These are phyloP conservation scores for Pythium dissimile DNA, from an alignment of 352 stramenopile species.

Conservation along the genomic window DNA sequence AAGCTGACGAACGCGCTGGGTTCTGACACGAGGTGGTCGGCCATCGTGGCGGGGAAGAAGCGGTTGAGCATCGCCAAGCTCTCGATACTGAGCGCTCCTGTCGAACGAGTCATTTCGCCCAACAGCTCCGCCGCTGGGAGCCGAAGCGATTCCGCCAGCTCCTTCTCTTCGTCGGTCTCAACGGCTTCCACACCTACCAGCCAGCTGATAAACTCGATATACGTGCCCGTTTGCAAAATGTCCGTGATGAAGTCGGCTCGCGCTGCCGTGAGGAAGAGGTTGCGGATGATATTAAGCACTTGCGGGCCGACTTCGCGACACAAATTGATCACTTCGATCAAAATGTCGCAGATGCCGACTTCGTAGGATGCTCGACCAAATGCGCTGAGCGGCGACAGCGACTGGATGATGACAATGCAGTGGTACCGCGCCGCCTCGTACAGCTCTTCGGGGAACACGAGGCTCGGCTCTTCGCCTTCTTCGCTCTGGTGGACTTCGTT, in stretches of 20 bases:
- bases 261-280: conserved; percentile 51
- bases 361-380: conserved; percentile 51
- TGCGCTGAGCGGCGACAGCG: conserved; percentile 47
- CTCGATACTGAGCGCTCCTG: conserved; percentile 43
- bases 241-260: conserved; percentile 45
- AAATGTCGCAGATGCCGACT: conserved; percentile 70
- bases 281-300: conserved; percentile 57
- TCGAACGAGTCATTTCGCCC: conserved; percentile 50
- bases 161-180: conserved; percentile 62
- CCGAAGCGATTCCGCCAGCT: conserved; percentile 47
- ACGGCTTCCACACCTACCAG: conserved; percentile 59
- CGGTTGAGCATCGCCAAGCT: conserved; percentile 48
- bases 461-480: conserved; percentile 32
- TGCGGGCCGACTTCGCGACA: conserved; percentile 51
- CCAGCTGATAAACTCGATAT: conserved; percentile 80
- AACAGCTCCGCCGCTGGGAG: conserved; percentile 63
- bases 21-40: conserved; percentile 49
- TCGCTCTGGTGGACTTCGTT: conserved; percentile 73
- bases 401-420: conserved; percentile 52
- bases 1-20: conserved; percentile 55
- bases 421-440: conserved; percentile 63
- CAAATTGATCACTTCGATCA: conserved; percentile 73
- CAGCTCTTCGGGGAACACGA: conserved; percentile 52
- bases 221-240: conserved; percentile 68
- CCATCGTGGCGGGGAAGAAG: conserved; percentile 67